Percentiles rank a stretch among this genome's conserved stretches.
phyloP scores from a whole-genome alignment of 768 basidiomycete species.

The Macrolepiota fuliginosa region DNA sequence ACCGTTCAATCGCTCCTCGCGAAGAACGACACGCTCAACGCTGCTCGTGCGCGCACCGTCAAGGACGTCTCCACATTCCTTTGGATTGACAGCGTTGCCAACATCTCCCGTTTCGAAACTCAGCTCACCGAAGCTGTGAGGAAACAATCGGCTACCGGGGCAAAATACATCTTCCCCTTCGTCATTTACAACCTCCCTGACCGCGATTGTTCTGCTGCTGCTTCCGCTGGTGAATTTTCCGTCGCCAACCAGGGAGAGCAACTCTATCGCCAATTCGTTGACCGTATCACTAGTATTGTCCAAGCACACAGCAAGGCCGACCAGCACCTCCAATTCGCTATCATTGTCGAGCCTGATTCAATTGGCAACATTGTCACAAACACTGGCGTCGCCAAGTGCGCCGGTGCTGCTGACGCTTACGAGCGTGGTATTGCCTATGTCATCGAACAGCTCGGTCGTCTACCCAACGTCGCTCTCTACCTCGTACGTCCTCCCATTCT shows the following conservation, averaged over 20 bases:
- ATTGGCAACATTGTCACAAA: constrained; percentile 31
- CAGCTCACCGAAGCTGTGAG: constrained; percentile 10
- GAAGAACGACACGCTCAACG: constrained; percentile 15
- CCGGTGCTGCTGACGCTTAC: constrained; percentile 26
- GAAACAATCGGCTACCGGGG: background rate
- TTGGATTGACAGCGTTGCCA: constrained; percentile 15
- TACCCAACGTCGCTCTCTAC: constrained; percentile 27
- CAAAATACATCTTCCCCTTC: constrained; percentile 26
- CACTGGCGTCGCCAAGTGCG: constrained; percentile 26
- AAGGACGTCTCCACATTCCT: constrained; percentile 21
- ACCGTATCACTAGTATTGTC: constrained; percentile 13
- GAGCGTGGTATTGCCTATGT: constrained; percentile 20
- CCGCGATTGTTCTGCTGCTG: constrained; percentile 32
- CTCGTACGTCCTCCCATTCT: constrained; percentile 7
- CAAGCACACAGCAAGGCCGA: background rate
- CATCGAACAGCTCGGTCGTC: constrained; percentile 8
- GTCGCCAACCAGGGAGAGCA: constrained; percentile 25
- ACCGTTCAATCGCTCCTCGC: constrained; percentile 18
- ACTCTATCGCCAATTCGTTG: constrained; percentile 30
- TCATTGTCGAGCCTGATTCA: constrained; percentile 31
- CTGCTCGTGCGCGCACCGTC: constrained; percentile 17
- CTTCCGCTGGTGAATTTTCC: constrained; percentile 29
- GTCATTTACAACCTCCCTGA: constrained; percentile 34
- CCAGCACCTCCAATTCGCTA: constrained; percentile 23
- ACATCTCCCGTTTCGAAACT: constrained; percentile 11